phyloP scores from a whole-genome alignment of 495 filamentous ascomycete genomes.

The Penicillium coffeae region DNA sequence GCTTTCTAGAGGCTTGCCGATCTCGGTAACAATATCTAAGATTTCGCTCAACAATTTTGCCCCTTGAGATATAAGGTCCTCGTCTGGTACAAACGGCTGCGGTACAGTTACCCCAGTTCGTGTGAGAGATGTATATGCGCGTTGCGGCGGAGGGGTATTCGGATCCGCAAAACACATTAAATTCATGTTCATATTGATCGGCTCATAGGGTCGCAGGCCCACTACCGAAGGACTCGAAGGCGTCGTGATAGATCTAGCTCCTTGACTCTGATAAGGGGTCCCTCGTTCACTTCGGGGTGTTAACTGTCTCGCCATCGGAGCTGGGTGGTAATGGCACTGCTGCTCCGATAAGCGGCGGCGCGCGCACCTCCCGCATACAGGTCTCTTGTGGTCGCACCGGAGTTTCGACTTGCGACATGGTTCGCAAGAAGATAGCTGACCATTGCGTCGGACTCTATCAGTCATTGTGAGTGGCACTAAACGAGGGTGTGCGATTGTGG shows the following conservation, averaged over 20 bases:
- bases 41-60: background rate
- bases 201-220: background rate
- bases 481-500: no score
- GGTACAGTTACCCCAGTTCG: background rate
- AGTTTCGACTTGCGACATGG: conserved; percentile 43
- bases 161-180: conserved; percentile 4
- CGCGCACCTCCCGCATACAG: conserved; percentile 21
- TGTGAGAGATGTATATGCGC: background rate
- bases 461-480: background rate
- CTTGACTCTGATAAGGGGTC: background rate
- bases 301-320: conserved; percentile 15
- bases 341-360: conserved; percentile 14
- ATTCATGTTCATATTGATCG: conserved; percentile 1
- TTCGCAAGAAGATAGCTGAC: conserved; percentile 40
- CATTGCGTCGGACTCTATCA: conserved; percentile 28
- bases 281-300: background rate
- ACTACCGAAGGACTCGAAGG: background rate
- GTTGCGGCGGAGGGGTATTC: background rate
- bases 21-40: background rate
- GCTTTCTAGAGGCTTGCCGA: background rate
- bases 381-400: conserved; percentile 36
- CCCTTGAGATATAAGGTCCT: background rate
- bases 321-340: conserved; percentile 30
- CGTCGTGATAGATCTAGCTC: background rate
- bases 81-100: background rate